Percentiles rank a stretch among this genome's conserved stretches.
Conservation (phyloP, 495 filamentous ascomycete genomes). For the Hyaloscypha hepaticicola region DNA sequence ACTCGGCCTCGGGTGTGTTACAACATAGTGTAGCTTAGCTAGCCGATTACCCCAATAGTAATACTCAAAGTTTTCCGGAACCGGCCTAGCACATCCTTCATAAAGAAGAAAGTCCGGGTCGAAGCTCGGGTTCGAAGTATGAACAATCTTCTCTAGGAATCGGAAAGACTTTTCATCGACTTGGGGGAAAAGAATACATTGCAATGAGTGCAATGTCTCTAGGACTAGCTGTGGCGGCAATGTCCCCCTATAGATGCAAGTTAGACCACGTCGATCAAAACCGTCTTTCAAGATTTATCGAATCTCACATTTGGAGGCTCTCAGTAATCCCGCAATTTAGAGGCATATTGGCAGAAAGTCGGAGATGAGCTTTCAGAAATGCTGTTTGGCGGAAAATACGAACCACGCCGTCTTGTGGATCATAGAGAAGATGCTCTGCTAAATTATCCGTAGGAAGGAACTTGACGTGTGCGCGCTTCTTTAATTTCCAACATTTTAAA, state of each 20-base stretch:
- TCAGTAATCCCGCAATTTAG: constrained; percentile 21
- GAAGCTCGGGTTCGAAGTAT: constrained; percentile 16
- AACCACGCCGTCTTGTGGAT: constrained; percentile 19
- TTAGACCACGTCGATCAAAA: background rate
- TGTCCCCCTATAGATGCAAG: constrained; percentile 20
- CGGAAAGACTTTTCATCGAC: constrained; percentile 19
- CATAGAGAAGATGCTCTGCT: constrained; percentile 27
- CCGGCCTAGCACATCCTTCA: constrained; percentile 20
- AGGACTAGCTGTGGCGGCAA: constrained; percentile 28
- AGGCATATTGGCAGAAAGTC: constrained; percentile 10
- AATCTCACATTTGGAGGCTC: constrained; percentile 23
- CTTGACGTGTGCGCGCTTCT: constrained; percentile 23
- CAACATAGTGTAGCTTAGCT: no score
- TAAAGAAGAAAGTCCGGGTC: constrained; percentile 24
- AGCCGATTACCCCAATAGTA: no score
- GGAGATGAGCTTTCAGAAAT: constrained; percentile 27
- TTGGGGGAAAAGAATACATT: constrained; percentile 28
- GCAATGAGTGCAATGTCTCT: constrained; percentile 29
- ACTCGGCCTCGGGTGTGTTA: no score
- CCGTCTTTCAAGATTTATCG: no score
- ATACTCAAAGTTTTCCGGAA: constrained; percentile 26
- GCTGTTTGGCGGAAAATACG: constrained; percentile 29
- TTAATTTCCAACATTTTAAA: constrained; percentile 30
- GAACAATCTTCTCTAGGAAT: constrained; percentile 16
- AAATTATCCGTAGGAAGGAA: constrained; percentile 29